phyloP scores from a whole-genome alignment of 257 asterid species.

The Echites panduratus region DNA sequence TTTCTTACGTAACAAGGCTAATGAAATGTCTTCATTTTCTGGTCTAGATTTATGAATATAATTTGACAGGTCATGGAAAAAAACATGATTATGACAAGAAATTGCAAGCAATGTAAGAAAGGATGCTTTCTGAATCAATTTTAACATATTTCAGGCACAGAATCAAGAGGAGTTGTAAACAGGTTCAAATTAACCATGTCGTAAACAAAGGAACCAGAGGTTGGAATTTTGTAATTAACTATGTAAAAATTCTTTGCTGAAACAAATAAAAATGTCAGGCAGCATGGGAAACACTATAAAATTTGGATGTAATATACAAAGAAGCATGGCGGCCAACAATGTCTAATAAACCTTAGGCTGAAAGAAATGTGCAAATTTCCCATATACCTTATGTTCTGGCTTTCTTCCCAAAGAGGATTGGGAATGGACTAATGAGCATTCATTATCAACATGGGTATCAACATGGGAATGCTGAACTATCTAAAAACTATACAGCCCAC shows the following conservation, averaged over 20 bases:
- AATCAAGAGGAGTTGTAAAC: neutral
- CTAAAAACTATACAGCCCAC: neutral
- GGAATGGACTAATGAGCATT: neutral
- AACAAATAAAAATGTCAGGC: neutral
- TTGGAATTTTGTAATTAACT: neutral
- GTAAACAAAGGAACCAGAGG: neutral
- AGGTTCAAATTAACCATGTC: neutral
- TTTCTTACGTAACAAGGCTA: slow-evolving; percentile 1
- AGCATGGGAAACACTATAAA: neutral
- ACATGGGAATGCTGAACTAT: neutral
- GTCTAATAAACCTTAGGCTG: neutral
- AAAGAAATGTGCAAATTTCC: neutral
- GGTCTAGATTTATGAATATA: no score
- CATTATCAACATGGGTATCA: neutral
- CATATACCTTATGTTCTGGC: neutral
- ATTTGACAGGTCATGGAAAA: neutral
- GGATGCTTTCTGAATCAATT: neutral
- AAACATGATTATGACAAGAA: neutral
- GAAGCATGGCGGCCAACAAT: neutral
- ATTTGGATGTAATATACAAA: neutral
- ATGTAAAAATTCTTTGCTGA: neutral
- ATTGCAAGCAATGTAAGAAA: neutral
- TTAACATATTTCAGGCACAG: neutral
- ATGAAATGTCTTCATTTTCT: neutral
- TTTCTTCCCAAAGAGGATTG: neutral